Evolutionary conservation across 2,329 filamentous ascomycete species (phyloP), one percentile per base, ranked within the genome.

Genomic region (Didymella keratinophila): DNA sequence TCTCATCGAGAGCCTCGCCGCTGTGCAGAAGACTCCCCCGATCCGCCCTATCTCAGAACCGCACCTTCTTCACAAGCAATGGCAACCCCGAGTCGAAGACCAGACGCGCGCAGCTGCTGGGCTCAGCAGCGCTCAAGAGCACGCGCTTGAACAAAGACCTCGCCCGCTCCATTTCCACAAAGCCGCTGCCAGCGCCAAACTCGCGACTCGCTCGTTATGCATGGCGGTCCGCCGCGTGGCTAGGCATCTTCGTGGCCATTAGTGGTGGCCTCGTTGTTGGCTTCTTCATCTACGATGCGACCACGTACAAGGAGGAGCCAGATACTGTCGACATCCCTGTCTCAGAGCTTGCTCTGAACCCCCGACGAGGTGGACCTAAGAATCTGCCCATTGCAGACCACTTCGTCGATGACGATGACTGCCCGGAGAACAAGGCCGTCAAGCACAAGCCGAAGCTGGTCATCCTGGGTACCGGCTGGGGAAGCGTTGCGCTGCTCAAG

Each of bases 261-360:
- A 76, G 91, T 53, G 88, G 90, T 32, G 79, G 84, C 3, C 83
- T 90, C 6, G 83, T 98, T 7, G 78, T 93, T 20, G 90, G 83
- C 47, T 97, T 99, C 82, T 99, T 99, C 79, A 68, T 95, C 68
- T 99, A 96, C 80, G 95, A 99, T 80, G 89, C 93, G 10, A 89
- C 87, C 46, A 99, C 95, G 14, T 99, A 99, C 80, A 88, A 86
- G 58, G 89, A 93, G 64, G 83, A 89, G 45, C 79, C 85, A 2
- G 85, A 83, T 7, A 83, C 84, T 25, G 81, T 82, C 64, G 93
- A 97, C 68, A 87, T 97, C 57, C 85, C 89, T 48, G 90, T 99
- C n/a, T 93, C 93, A 1, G 86, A 92, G 67, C 80, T 92, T 34
- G 95, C 95, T 1, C 81, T 99, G 52, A 88, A 87, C 56, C 95